Conservation (phyloP, 257 asterid genomes). For the Buddleja alternifolia region DNA sequence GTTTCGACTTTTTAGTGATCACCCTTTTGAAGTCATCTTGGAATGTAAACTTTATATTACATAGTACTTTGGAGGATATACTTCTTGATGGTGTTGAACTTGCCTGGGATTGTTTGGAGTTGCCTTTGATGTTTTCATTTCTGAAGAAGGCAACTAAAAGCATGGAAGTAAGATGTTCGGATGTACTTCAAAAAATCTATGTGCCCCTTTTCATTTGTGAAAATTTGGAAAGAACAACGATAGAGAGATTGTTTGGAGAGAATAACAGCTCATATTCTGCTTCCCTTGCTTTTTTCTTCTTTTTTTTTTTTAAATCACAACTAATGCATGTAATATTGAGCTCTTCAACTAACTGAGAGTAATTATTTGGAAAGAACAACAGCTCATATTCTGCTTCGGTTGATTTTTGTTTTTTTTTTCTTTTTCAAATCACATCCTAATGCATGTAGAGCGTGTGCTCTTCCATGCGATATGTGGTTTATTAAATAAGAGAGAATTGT, state of each 20-base stretch:
- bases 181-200: no score
- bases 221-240: no score
- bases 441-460: not conserved
- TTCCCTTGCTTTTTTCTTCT: no score
- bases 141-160: no score
- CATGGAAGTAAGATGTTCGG: no score
- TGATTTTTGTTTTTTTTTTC: not conserved
- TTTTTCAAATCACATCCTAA: not conserved
- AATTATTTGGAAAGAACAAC: not conserved
- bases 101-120: not conserved
- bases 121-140: no score
- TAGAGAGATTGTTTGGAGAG: no score
- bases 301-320: no score
- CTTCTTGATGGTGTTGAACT: not conserved
- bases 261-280: no score
- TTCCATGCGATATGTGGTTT: not conserved
- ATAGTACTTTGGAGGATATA: not conserved
- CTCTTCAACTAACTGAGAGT: no score
- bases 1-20: not conserved
- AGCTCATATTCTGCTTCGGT: not conserved
- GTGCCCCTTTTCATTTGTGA: no score
- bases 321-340: no score
- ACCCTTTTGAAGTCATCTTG: not conserved
- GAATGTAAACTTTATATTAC: not conserved
- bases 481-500: not conserved